Evolutionary conservation across 164 flowering plant genomes (phyloP), one percentile per base, ranked within the genome.

Genomic region (Tetrastigma voinierianum): DNA sequence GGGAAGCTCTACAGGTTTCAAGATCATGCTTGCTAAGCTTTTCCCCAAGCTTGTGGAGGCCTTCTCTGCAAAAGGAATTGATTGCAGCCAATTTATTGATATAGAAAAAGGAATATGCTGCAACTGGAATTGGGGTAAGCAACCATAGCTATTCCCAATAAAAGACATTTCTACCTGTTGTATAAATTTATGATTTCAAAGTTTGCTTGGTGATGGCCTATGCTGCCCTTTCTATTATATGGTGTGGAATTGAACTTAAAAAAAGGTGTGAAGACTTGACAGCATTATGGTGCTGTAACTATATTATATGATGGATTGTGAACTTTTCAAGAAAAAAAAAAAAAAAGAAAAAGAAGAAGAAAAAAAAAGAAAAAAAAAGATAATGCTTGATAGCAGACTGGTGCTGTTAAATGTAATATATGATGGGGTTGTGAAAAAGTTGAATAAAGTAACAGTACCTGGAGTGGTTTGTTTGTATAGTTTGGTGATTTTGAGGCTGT

Each of bases 11-110:
- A 83, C 67, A 2, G 97, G 98, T 17, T 94, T 94, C 84, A 94
- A 89, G 73, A 84, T 91, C 65, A 90, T 90, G 86, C 92, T 94
- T 11, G 78, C 80, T 5, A 91, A 94, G 81, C 81, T 94, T 67
- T 79, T 78, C 59, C 90, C 91, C 15, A 89, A 71, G 77, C 97
- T 94, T 45, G 78, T 87, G 23, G 82, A 82, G 49, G 89, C 89
- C 23, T 89, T 94, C 65, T 67, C 76, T 9, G 76, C 66, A 6
- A 85, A 80, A 69, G 98, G 91, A 66, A 74, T 86, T 1, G 86
- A 84, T 54, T 93, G 93, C 80, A 76, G 76, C 74, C 71, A 68
- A 44, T 82, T 71, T 48, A 57, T 67, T 13, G 76, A 66, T 57
- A 71, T 59, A 9, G 51, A 61, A 59, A 68, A 68, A 15, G 70